phyloP scores from a whole-genome alignment of 140 eudicot species.

The Ambrosia hybrid region DNA sequence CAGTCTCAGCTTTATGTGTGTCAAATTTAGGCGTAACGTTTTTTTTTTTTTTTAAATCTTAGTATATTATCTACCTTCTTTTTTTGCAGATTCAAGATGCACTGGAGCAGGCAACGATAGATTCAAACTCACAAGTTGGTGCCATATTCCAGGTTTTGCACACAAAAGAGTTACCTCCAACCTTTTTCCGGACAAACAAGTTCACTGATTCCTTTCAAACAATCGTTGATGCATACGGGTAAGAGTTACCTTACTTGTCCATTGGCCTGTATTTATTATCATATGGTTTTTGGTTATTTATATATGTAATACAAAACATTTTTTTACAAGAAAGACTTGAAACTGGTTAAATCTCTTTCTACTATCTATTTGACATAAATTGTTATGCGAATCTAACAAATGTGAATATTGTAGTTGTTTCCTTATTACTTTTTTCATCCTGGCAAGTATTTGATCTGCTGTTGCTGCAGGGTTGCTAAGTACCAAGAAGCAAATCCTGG shows the following conservation, averaged over 20 bases:
- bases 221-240: constrained; percentile 96
- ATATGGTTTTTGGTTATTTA: background rate
- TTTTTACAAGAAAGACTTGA: constrained; percentile 6
- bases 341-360: background rate
- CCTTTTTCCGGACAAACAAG: constrained; percentile 75
- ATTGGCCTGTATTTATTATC: background rate
- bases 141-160: constrained; percentile 73
- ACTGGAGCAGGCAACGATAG: constrained; percentile 60
- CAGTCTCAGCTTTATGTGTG: constrained; percentile 13
- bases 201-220: constrained; percentile 76
- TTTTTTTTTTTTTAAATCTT: background rate
- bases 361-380: background rate
- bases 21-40: background rate
- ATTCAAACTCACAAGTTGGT: constrained; percentile 87
- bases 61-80: constrained; percentile 16
- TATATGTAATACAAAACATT: background rate
- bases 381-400: background rate
- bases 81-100: constrained; percentile 80
- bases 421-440: background rate
- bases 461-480: constrained; percentile 72
- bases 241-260: constrained; percentile 30
- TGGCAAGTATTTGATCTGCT: constrained; percentile 9
- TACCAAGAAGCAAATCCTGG: constrained; percentile 96
- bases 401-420: constrained; percentile 1
- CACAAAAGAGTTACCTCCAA: constrained; percentile 80